These are phyloP conservation scores for Kalaharituber pfeilii DNA, from an alignment of 2,329 filamentous ascomycete genomes.

Conservation along the genomic window DNA sequence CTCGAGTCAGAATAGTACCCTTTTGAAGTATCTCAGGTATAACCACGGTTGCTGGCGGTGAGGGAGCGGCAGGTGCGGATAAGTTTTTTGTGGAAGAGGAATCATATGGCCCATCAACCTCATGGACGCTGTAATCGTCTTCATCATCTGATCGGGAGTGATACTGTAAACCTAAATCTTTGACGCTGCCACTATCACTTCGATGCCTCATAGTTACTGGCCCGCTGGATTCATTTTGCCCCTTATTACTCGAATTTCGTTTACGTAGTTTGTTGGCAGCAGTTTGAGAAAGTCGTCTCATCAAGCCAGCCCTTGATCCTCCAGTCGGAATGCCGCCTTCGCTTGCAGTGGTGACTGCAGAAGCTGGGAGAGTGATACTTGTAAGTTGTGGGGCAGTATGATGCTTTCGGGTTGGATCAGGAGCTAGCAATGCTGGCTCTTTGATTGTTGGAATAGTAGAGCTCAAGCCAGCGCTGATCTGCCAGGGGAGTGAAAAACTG, in stretches of 20 bases:
- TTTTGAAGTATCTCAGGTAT: slow-evolving; percentile 60
- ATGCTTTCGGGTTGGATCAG: not conserved
- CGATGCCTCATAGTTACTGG: slow-evolving; percentile 73
- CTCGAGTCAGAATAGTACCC: slow-evolving; percentile 62
- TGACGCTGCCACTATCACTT: slow-evolving; percentile 65
- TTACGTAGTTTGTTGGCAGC: slow-evolving; percentile 54
- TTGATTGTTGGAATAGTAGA: not conserved
- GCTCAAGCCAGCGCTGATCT: not conserved
- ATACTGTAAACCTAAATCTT: slow-evolving; percentile 34
- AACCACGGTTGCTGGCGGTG: slow-evolving; percentile 43
- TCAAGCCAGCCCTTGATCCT: slow-evolving; percentile 46
- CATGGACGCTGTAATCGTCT: slow-evolving; percentile 31
- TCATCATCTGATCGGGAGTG: slow-evolving; percentile 39
- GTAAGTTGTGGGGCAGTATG: not conserved
- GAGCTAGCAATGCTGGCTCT: not conserved
- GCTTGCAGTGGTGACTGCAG: slow-evolving; percentile 39
- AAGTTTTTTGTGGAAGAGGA: slow-evolving; percentile 29
- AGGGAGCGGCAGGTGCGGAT: slow-evolving; percentile 10
- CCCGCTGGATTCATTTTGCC: slow-evolving; percentile 72
- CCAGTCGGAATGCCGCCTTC: slow-evolving; percentile 42
- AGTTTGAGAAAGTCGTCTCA: slow-evolving; percentile 68
- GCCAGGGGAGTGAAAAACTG: not conserved
- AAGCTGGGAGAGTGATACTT: not conserved
- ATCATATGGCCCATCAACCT: slow-evolving; percentile 32
- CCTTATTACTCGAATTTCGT: slow-evolving; percentile 57